Conservation (phyloP, 306 rosid genomes). For the Aeschynomene evenia region DNA sequence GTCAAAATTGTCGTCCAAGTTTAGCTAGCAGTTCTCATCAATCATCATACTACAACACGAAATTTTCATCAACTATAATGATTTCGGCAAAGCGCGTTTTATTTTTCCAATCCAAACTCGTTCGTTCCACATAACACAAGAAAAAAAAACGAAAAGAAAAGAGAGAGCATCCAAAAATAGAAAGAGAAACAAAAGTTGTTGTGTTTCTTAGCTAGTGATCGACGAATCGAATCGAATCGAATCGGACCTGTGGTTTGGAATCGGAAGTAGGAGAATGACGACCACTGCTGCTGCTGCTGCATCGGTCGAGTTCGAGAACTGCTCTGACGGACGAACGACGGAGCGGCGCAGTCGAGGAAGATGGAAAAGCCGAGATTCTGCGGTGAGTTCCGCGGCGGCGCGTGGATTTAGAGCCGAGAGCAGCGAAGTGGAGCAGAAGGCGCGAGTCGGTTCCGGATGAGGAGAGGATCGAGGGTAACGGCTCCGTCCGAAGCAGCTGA, state of each 20-base stretch:
- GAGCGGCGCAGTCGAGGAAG: slow-evolving; percentile 19
- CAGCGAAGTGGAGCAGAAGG: slow-evolving; percentile 56
- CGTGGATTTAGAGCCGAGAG: slow-evolving; percentile 46
- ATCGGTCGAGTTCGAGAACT: slow-evolving; percentile 47
- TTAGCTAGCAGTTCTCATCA: neutral
- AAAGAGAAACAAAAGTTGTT: neutral
- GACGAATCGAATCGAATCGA: neutral
- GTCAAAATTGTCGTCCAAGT: neutral
- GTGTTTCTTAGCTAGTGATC: neutral
- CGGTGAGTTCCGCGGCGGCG: slow-evolving; percentile 49
- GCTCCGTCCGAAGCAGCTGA: slow-evolving; percentile 41
- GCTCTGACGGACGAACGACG: slow-evolving; percentile 56
- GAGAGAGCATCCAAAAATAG: neutral
- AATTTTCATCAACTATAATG: neutral
- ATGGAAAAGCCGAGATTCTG: slow-evolving; percentile 32
- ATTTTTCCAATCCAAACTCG: neutral
- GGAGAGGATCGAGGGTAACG: slow-evolving; percentile 38
- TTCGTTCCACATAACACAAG: neutral
- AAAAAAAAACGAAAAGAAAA: neutral
- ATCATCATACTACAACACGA: neutral
- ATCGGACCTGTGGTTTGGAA: slow-evolving; percentile 53
- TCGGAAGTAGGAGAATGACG: slow-evolving; percentile 28
- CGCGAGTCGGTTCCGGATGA: neutral
- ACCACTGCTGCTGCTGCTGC: neutral
- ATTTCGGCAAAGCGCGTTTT: neutral